These are phyloP conservation scores for Pulchroboletus neoregius DNA, from an alignment of 1,284 basidiomycete genomes.

Conservation along the genomic window DNA sequence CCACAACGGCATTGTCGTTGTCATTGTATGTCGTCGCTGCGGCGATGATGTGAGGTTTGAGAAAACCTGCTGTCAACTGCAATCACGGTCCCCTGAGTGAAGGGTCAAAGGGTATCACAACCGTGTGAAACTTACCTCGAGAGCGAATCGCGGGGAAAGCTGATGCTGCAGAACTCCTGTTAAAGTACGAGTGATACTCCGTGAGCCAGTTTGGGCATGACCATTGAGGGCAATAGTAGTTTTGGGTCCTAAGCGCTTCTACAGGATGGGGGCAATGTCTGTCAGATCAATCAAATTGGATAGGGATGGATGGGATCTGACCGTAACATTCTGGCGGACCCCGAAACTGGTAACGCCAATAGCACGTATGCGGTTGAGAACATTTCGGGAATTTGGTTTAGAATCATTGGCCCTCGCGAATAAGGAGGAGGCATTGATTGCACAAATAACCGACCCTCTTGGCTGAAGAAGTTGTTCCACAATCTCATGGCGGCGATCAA, in stretches of 20 bases:
- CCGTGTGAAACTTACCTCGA: conserved; percentile 40
- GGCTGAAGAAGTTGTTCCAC: conserved; percentile 46
- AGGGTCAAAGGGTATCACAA: conserved; percentile 20
- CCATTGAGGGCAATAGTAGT: conserved; percentile 37
- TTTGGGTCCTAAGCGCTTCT: conserved; percentile 42
- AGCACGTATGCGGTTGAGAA: conserved; percentile 36
- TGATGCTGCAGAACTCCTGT: conserved; percentile 62
- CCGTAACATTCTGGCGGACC: conserved; percentile 40
- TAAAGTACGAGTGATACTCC: conserved; percentile 39
- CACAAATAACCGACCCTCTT: conserved; percentile 44
- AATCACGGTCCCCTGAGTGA: conserved; percentile 11
- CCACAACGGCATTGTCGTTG: conserved; percentile 26
- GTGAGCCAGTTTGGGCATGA: conserved; percentile 29
- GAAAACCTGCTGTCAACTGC: conserved; percentile 31
- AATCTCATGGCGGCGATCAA: conserved; percentile 42
- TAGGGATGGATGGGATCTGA: conserved; percentile 25
- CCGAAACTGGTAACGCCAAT: conserved; percentile 34
- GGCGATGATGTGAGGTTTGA: conserved; percentile 38
- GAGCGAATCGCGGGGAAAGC: conserved; percentile 50
- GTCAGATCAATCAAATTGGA: conserved; percentile 26
- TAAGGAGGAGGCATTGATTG: conserved; percentile 48
- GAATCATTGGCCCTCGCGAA: conserved; percentile 35
- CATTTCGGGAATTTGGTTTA: conserved; percentile 18
- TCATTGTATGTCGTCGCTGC: conserved; percentile 39
- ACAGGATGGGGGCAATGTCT: conserved; percentile 8